Evolutionary conservation across 2,329 filamentous ascomycete species (phyloP).

Genomic region (Leptographium wingfieldii): DNA sequence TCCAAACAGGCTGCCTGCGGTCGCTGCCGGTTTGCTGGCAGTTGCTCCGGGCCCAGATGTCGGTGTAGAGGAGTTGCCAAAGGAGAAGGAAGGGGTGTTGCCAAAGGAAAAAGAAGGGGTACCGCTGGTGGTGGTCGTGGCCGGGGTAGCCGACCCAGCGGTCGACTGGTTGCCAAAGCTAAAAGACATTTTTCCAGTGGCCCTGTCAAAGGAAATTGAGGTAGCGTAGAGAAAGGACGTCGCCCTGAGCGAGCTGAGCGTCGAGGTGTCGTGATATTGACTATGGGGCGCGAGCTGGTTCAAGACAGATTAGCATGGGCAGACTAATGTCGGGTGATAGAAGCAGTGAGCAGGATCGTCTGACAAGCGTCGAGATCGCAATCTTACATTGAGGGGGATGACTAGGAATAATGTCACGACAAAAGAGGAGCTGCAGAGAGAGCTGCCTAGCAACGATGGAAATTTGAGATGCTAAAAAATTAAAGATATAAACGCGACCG

Average conservation of each 20-base stretch:
- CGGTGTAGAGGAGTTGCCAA: conserved; percentile 22
- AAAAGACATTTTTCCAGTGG: conserved; percentile 11
- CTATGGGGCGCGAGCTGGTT: not conserved
- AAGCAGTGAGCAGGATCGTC: not conserved
- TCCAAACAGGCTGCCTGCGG: not conserved
- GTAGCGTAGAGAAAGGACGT: not conserved
- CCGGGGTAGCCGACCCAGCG: conserved; percentile 23
- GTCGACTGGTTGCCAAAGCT: conserved; percentile 20
- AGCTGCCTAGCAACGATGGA: conserved; percentile 2
- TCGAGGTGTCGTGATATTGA: not conserved
- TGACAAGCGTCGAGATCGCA: not conserved
- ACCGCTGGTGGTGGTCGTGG: conserved; percentile 19
- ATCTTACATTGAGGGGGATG: not conserved
- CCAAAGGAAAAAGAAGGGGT: conserved; percentile 25
- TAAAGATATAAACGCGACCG: conserved; percentile 1
- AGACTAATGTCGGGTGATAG: not conserved
- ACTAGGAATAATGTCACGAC: not conserved
- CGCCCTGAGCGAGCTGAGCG: not conserved
- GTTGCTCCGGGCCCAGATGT: conserved; percentile 14
- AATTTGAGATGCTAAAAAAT: conserved; percentile 1
- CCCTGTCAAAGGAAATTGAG: not conserved
- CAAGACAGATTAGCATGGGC: not conserved
- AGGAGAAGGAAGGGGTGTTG: conserved; percentile 23
- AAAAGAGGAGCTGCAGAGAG: not conserved
- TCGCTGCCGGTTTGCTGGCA: not conserved